A percentile compares a stretch with the other conserved stretches of the same genome.
These are phyloP conservation scores for Lasiosphaeria miniovina DNA, from an alignment of 495 filamentous ascomycete species.

Conservation along the genomic window DNA sequence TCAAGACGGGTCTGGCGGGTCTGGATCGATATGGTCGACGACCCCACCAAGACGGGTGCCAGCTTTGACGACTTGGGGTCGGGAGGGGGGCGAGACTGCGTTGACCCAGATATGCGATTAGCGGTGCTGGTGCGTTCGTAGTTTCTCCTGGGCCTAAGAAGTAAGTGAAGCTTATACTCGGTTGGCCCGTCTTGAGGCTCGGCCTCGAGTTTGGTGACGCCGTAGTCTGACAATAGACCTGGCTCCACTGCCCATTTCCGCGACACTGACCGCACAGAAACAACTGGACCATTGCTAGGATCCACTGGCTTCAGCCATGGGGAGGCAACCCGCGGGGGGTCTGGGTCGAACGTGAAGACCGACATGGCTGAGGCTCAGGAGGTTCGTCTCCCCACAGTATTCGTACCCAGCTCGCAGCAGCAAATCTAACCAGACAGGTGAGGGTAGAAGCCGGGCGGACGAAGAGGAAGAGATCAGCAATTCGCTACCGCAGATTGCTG, in stretches of 20 bases:
- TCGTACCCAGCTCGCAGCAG: neutral
- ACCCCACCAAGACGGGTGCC: conserved; percentile 21
- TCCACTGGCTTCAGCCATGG: conserved; percentile 70
- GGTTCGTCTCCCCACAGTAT: neutral
- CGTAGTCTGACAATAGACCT: conserved; percentile 63
- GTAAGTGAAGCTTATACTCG: conserved; percentile 95
- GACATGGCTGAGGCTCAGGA: conserved; percentile 60
- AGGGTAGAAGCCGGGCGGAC: neutral
- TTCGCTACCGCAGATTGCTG: neutral
- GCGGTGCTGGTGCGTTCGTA: conserved; percentile 59
- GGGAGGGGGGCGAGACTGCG: conserved; percentile 56
- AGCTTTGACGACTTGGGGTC: conserved; percentile 53
- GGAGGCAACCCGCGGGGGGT: conserved; percentile 81
- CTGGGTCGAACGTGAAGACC: conserved; percentile 90
- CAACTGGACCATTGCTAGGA: conserved; percentile 28
- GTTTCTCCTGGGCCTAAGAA: conserved; percentile 72
- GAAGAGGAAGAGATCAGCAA: conserved; percentile 1
- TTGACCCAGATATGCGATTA: conserved; percentile 45
- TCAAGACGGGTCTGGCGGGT: conserved; percentile 80
- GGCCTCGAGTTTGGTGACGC: conserved; percentile 73
- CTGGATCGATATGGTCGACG: conserved; percentile 46
- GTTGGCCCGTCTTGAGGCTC: conserved; percentile 93
- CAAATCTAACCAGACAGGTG: neutral
- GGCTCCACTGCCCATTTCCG: conserved; percentile 34
- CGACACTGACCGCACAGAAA: conserved; percentile 29